Base-by-base conservation (phyloP, 2,329 filamentous ascomycete genomes). In the Torrubiella hemipterigena region DNA sequence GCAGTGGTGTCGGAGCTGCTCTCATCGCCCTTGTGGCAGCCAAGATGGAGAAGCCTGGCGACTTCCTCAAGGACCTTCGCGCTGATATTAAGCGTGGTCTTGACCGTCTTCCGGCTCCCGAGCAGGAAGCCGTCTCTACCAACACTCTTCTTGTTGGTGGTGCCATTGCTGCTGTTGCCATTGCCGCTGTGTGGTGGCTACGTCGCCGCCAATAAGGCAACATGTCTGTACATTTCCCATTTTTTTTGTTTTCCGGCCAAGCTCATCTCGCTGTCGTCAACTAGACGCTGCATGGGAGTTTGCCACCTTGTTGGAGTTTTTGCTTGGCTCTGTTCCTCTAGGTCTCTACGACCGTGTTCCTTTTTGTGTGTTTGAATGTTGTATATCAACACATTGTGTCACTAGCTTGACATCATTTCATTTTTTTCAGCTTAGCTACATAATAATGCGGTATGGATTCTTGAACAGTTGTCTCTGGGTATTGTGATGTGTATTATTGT, bases 1-100 rank as follows among this genome's bases (percentile, higher is more conserved):
- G 91, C 29, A 91, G 82, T 41, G 91, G 58, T 36, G 58, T 61
- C 15, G 91, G 91, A 32, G 91, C 91, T 4, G 91, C 91, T 24
- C 62, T 98, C 45, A 96, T 96, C 57, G 91, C 91, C 31, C 70
- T 95, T 30, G 82, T 95, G 17, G 89, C 89, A 2, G 81, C 81
- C 2, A 63, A 68, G 48, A 74, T 69, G 62, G 69, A 75, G 55
- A 67, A 68, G 56, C 52, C 54, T 9, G 50, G 47, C 3, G 63
- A 68, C 33, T 59, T 58, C 40, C 39, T 67, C 30, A 48, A 47
- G 24, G 52, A 60, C 36, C 38, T 69, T 29, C 54, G 58, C 36
- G 49, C 51, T 20, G 56, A 58, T 13, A 50, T 57, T 29, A 55
- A 52, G 36, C 44, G 52, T 26, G 22, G 11, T 24, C 12, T 14